Evolutionary conservation across 441 rosid species (phyloP), one percentile per base, ranked within the genome.

Genomic region (Gossypium davidsonii): DNA sequence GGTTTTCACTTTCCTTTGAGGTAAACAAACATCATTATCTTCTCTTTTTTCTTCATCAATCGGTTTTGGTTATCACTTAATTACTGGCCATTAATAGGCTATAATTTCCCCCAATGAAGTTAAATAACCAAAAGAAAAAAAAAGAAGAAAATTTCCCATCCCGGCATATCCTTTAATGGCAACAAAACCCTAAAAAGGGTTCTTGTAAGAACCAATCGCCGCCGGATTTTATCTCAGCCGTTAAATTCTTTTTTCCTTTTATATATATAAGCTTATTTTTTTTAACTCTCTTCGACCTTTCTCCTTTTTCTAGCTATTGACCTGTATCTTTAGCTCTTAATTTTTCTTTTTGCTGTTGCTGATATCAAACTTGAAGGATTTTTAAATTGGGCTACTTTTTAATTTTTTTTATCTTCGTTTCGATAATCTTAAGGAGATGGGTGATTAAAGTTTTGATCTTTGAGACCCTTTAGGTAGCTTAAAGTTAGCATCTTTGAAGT

Each of bases 101-200:
- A 42, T 42, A 9, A 10, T 42, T 42, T 42, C 14, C 48, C 48
- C 48, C 48, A 42, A 42, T 10, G 9, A 42, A 42, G 48, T 42
- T 10, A 10, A 42, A 42, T 9, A 42, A 42, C 14, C 48, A 42
- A 42, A 42, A 42, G 12, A 9, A 42, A 39, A 39, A 39, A 42
- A 39, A 49, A 23, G 20, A 18, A 23, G 18, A 3, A 8, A 20
- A 26, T 4, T 25, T 58, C 31, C 6, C 12, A 3, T 75, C 82
- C 64, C 57, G 34, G 28, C 62, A 46, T 42, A 2, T 63, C 79
- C 74, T 72, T 59, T 59, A 75, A 75, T 72, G 64, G 78, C 75
- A 80, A 76, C 88, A 89, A 89, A 90, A 89, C 94, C 94, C 94
- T 89, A 85, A 55, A 42, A 52, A 89, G 90, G 93, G 87, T 89